phyloP scores from a whole-genome alignment of 441 rosid genomes.

The Croton laevigatus region DNA sequence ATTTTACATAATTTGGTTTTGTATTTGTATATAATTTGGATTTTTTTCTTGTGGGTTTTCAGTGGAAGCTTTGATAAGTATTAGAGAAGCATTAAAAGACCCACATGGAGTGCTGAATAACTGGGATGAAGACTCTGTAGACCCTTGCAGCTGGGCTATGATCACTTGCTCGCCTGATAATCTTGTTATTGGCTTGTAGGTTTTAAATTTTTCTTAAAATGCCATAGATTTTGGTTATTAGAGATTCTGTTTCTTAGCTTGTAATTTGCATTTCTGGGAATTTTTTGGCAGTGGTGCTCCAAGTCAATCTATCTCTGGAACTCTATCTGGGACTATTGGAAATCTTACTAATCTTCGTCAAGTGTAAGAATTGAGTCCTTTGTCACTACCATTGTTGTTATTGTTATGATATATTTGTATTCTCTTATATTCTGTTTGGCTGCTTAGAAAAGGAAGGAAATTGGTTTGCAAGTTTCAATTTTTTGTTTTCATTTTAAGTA shows the following conservation, averaged over 20 bases:
- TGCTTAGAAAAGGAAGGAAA: neutral
- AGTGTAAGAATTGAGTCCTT: slow-evolving; percentile 49
- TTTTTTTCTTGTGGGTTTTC: slow-evolving; percentile 13
- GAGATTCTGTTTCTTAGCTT: neutral
- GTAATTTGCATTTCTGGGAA: slow-evolving; percentile 16
- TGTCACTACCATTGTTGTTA: neutral
- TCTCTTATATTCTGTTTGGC: slow-evolving; percentile 9
- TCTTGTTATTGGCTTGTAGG: slow-evolving; percentile 75
- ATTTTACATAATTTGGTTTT: neutral
- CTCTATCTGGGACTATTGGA: slow-evolving; percentile 54
- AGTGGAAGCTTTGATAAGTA: slow-evolving; percentile 79
- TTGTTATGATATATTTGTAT: neutral
- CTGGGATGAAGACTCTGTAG: slow-evolving; percentile 94
- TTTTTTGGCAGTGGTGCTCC: slow-evolving; percentile 73
- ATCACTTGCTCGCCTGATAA: slow-evolving; percentile 75
- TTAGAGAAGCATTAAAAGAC: slow-evolving; percentile 54
- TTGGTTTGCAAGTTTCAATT: neutral
- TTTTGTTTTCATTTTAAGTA: neutral
- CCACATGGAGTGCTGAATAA: slow-evolving; percentile 76
- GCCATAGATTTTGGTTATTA: neutral
- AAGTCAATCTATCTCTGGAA: slow-evolving; percentile 85
- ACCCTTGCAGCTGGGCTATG: slow-evolving; percentile 98
- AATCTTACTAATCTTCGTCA: slow-evolving; percentile 85
- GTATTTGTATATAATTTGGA: neutral
- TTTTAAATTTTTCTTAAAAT: slow-evolving; percentile 10